These are phyloP conservation scores for Sclerotinia minor DNA, from an alignment of 2,329 filamentous ascomycete species.

Conservation along the genomic window DNA sequence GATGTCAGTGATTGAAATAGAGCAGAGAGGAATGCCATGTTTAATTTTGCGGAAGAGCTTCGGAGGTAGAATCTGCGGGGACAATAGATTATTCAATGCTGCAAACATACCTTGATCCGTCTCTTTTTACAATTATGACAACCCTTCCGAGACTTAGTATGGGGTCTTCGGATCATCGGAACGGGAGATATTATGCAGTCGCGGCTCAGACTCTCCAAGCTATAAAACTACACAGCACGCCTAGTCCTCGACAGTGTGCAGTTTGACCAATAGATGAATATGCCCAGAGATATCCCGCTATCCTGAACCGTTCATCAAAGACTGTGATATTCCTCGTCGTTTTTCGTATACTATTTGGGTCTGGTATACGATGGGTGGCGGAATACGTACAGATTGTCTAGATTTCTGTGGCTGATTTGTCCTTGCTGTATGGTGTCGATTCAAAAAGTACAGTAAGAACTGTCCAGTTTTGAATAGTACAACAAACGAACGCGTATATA, in stretches of 20 bases:
- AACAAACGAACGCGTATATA: no score
- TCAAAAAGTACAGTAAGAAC: neutral
- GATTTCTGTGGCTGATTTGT: neutral
- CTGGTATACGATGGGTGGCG: neutral
- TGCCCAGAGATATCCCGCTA: neutral
- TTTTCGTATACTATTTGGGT: neutral
- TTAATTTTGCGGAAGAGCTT: no score
- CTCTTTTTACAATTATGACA: conserved; percentile 1
- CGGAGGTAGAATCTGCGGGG: neutral
- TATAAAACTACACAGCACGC: neutral
- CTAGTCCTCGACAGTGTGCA: neutral
- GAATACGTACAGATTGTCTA: neutral
- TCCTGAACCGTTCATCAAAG: neutral
- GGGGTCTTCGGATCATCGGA: conserved; percentile 2
- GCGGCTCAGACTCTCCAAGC: neutral
- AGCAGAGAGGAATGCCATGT: neutral
- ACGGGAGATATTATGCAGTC: no score
- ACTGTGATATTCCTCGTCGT: neutral
- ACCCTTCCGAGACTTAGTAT: neutral
- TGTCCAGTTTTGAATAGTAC: neutral
- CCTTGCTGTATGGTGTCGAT: neutral
- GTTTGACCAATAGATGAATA: neutral
- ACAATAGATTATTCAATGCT: neutral
- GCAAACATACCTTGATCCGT: neutral
- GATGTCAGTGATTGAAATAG: neutral